Base-by-base conservation (phyloP, 768 basidiomycete genomes). In the Thelephora aurantiotincta region DNA sequence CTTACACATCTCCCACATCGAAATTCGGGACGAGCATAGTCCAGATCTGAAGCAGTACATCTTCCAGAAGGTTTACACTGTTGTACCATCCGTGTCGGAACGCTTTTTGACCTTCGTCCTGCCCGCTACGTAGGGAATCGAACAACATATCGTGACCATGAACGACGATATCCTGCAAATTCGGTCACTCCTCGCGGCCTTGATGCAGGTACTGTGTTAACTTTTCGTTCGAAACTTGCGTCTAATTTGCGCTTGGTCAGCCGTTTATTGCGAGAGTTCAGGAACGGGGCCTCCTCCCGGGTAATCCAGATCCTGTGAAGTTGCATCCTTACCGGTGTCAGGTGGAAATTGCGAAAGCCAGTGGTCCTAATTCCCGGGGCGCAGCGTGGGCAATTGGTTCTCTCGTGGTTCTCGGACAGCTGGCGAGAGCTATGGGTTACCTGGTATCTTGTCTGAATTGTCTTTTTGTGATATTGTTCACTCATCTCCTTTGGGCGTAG, bases 1-100 rank as follows among this genome's bases (percentile, higher is more conserved):
- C 14, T 67, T 99, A 11, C 96, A 98, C 57, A 92, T 99, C 48
- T 91, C 91, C 54, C 78, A 80, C 49, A 93, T 99, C 49, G 94
- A 98, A 58, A 88, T 98, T 52, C 76, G 96, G 45, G 80, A 94
- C 57, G 96, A 97, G 58, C 72, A 80, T 48, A 91, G 90, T 56
- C 63, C 92, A 20, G 96, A 98, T 65, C 69, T 98, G 33, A 74
- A 75, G 53, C 73, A 74, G 33, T 99, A 94, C 58, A 74, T 94
- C 55, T 82, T 91, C 58, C 77, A 86, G 54, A 99, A 98, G 73
- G 89, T 81, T 46, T 3, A 23, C 7, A 48, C 7, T 11, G 33
- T 35, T 44, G 36, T 26, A 6, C 16, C 33, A 6, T 13, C 26
- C 9, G 4, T 9, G 26, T 9, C 26, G 5, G 26, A 30, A 30